Conservation (phyloP, 768 basidiomycete species). For the Pleurotus cornucopiae region DNA sequence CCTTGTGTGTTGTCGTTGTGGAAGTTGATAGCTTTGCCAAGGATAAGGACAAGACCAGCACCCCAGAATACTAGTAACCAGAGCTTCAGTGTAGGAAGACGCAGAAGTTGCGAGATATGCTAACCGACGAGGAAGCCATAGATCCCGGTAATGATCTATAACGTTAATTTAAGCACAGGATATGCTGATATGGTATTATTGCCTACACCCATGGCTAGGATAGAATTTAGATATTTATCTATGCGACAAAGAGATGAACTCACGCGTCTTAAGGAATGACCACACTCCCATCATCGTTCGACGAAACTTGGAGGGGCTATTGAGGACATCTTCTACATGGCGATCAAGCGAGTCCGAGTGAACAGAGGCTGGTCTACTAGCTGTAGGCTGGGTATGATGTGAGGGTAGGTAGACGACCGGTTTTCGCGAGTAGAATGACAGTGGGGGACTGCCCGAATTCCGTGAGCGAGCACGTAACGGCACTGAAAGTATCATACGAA, state of each 20-base stretch:
- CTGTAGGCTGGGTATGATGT: conserved; percentile 22
- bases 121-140: conserved; percentile 74
- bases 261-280: conserved; percentile 83
- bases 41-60: conserved; percentile 73
- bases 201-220: conserved; percentile 64
- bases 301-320: conserved; percentile 52
- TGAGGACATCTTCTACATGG: conserved; percentile 76
- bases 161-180: conserved; percentile 4
- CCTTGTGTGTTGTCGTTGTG: conserved; percentile 67
- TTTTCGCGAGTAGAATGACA: conserved; percentile 65
- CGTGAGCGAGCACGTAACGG: background rate
- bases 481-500: conserved; percentile 19
- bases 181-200: background rate
- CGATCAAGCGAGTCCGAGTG: conserved; percentile 54
- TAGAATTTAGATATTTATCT: background rate
- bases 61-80: conserved; percentile 72
- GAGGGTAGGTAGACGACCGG: conserved; percentile 59
- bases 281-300: conserved; percentile 68
- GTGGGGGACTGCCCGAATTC: conserved; percentile 48
- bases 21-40: conserved; percentile 64
- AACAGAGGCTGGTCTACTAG: conserved; percentile 19
- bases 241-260: conserved; percentile 18
- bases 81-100: background rate
- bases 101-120: conserved; percentile 13
- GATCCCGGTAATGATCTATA: conserved; percentile 58